Evolutionary conservation across 352 stramenopile genomes (phyloP).

Genomic region (Globisporangium cylindrosporum): DNA sequence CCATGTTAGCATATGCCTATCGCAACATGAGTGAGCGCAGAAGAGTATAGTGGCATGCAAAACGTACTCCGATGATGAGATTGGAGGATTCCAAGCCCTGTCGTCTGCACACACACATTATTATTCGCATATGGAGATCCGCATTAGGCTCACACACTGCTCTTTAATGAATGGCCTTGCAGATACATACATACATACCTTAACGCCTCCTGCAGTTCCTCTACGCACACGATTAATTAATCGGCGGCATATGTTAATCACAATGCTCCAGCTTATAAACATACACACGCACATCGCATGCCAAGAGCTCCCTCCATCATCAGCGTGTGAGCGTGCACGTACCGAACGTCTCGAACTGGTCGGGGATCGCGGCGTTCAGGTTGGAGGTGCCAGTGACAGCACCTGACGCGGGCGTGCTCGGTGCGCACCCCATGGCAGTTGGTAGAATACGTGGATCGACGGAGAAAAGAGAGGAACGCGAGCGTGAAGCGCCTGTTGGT

Average conservation of each 20-base stretch:
- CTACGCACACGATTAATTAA: slow-evolving; percentile 25
- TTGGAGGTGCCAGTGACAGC: slow-evolving; percentile 3
- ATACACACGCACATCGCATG: slow-evolving; percentile 5
- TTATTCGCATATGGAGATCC: not conserved
- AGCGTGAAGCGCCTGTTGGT: not conserved
- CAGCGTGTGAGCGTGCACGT: not conserved
- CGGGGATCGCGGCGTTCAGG: slow-evolving; percentile 43
- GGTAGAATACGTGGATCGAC: not conserved
- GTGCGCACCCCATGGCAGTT: slow-evolving; percentile 30
- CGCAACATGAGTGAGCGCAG: not conserved
- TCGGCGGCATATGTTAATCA: not conserved
- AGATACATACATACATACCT: slow-evolving; percentile 22
- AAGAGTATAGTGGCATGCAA: not conserved
- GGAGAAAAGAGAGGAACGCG: not conserved
- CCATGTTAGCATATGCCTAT: not conserved
- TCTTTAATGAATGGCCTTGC: not conserved
- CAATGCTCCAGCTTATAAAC: slow-evolving; percentile 6
- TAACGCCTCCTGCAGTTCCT: slow-evolving; percentile 61
- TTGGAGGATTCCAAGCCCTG: slow-evolving; percentile 65
- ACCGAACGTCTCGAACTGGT: slow-evolving; percentile 68
- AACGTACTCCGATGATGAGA: slow-evolving; percentile 64
- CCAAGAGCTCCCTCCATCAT: not conserved
- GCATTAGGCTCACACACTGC: not conserved
- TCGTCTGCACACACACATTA: slow-evolving; percentile 19
- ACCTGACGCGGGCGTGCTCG: slow-evolving; percentile 13